Base-by-base conservation (phyloP, 2,329 filamentous ascomycete species). In the Pseudogymnoascus sp. region DNA sequence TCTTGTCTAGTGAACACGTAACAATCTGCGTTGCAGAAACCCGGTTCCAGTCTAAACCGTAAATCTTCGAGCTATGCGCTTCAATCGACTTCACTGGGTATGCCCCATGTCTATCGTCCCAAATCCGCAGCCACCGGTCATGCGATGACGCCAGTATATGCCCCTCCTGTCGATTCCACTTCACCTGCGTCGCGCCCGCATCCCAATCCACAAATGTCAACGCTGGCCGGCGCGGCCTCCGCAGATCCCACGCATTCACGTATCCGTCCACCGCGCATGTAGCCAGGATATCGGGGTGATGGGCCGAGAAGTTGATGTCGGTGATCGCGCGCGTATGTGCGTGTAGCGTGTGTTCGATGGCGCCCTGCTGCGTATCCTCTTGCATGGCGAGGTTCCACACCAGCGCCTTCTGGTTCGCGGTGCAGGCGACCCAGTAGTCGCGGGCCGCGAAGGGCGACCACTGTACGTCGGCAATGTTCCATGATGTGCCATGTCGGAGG, bases 381-480 rank as follows among this genome's bases (percentile, higher is more conserved):
- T 79, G 78, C 73, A 91, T 82, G 68, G 89, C 91, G 65, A 97
- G 79, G 74, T 97, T 97, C 92, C 92, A 97, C 19, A 97, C 90
- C 60, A 97, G 80, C 19, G 93, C 95, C 69, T 95, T 91, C 74
- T 97, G 93, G 73, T 97, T 97, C 16, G 92, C 93, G 0, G 93
- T 96, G 64, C 91, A 96, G 37, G 91, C 90, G 16, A 97, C 89
- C 93, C 93, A 97, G 71, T 93, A 93, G 74, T 96, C 90, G 59
- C 93, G 85, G 19, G 84, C 86, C 11, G 93, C 90, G 74, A 97
- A 96, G 0, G 93, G 93, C 10, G 91, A 96, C 93, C 93, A 97
- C 75, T 97, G 93, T 31, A 96, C 93, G 75, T 97, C 93, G 10
- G 93, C 92, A 4, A 96, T 93, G 61, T 96, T 87, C 91, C 93